Evolutionary conservation across 768 basidiomycete genomes (phyloP).

Genomic region (Termitomyces sp.): DNA sequence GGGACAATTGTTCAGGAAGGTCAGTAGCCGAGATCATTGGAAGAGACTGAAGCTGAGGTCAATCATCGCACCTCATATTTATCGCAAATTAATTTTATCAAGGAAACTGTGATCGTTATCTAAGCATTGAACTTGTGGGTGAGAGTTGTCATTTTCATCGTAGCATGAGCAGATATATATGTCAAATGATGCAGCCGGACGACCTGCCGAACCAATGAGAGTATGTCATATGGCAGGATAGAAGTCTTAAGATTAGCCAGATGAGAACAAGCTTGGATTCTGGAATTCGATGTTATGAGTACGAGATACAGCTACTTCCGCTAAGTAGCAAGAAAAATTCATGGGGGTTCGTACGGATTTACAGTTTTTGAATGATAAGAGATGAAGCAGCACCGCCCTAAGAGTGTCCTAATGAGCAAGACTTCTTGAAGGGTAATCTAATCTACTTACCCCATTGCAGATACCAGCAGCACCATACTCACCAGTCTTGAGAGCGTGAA

Average conservation of each 20-base stretch:
- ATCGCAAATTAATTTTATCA: not conserved
- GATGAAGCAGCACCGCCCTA: conserved; percentile 93
- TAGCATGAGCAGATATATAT: not conserved
- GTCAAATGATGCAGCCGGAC: not conserved
- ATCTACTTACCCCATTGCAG: conserved; percentile 84
- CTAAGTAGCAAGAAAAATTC: conserved; percentile 5
- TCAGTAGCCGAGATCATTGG: conserved; percentile 1
- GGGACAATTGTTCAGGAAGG: not conserved
- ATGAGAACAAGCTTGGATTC: not conserved
- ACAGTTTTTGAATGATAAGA: conserved; percentile 83
- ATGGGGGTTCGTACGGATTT: conserved; percentile 36
- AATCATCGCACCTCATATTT: not conserved
- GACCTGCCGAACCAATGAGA: not conserved
- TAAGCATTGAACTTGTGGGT: not conserved
- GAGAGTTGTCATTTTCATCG: not conserved
- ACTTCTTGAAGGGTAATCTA: not conserved
- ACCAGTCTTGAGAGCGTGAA: conserved; percentile 87
- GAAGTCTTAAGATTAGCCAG: not conserved
- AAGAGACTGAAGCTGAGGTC: not conserved
- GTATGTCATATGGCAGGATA: not conserved
- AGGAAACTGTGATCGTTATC: not conserved
- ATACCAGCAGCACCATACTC: conserved; percentile 95
- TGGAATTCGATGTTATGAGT: conserved; percentile 3
- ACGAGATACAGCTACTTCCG: conserved; percentile 9
- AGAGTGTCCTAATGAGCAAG: conserved; percentile 8